Evolutionary conservation across 352 stramenopile species (phyloP).

Genomic region (Globisporangium lucens): DNA sequence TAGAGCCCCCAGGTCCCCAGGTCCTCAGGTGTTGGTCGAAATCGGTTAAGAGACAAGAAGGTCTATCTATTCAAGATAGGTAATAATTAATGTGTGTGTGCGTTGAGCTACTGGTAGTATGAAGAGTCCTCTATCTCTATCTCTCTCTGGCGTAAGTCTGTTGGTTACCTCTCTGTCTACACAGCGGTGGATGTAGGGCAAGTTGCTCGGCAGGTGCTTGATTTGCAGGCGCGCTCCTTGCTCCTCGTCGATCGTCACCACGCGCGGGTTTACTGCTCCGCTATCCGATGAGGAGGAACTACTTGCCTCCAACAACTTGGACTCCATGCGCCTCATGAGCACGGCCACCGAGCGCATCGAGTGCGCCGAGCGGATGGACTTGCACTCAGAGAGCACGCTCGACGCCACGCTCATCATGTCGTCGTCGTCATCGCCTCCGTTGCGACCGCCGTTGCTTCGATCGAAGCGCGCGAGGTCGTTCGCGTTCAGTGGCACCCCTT

Average conservation of each 20-base stretch:
- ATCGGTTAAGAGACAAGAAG: not conserved
- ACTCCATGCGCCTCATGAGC: slow-evolving; percentile 68
- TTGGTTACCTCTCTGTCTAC: slow-evolving; percentile 22
- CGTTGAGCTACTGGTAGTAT: not conserved
- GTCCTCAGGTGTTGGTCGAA: not conserved
- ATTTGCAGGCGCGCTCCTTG: slow-evolving; percentile 82
- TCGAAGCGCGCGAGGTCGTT: slow-evolving; percentile 52
- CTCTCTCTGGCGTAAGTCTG: not conserved
- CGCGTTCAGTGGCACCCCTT: slow-evolving; percentile 44
- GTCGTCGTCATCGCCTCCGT: slow-evolving; percentile 40
- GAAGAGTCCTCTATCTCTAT: not conserved
- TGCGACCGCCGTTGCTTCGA: slow-evolving; percentile 11
- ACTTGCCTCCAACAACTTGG: slow-evolving; percentile 49
- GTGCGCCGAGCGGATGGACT: slow-evolving; percentile 84
- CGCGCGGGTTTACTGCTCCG: slow-evolving; percentile 53
- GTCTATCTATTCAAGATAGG: not conserved
- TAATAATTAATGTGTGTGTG: not conserved
- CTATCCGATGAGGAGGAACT: slow-evolving; percentile 13
- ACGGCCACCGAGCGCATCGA: slow-evolving; percentile 75
- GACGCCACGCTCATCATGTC: slow-evolving; percentile 66
- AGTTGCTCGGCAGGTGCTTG: slow-evolving; percentile 88
- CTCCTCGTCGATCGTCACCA: slow-evolving; percentile 90
- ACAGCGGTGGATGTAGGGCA: slow-evolving; percentile 94
- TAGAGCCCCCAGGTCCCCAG: not conserved
- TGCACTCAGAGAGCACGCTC: slow-evolving; percentile 81